Percentiles rank a stretch among this genome's conserved stretches.
Conservation (phyloP, 2,329 filamentous ascomycete species). For the Mollisiaceae sp. region DNA sequence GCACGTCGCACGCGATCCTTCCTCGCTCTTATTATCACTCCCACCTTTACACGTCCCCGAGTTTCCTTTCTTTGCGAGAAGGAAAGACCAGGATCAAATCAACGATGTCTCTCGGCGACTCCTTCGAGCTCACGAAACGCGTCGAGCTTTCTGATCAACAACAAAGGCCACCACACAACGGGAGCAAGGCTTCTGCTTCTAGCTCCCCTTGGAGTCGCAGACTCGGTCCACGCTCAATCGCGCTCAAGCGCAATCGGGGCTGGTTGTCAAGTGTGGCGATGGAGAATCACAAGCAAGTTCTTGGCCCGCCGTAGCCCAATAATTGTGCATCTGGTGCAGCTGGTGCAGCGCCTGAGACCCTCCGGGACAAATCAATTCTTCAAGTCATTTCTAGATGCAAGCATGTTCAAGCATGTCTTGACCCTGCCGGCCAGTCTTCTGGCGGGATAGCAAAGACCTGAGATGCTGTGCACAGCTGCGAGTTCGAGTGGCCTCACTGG, state of each 20-base stretch:
- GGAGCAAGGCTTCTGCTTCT: constrained; percentile 3
- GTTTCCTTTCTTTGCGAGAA: background rate
- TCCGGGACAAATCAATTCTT: constrained; percentile 9
- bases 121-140: constrained; percentile 25
- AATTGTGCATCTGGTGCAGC: constrained; percentile 14
- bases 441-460: constrained; percentile 12
- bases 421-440: constrained; percentile 19
- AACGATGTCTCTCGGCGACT: constrained; percentile 18
- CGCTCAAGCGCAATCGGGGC: constrained; percentile 21
- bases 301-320: constrained; percentile 24
- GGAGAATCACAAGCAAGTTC: constrained; percentile 27
- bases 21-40: constrained; percentile 11
- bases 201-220: constrained; percentile 1
- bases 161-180: constrained; percentile 19
- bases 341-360: too few relatives aligned
- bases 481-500: constrained; percentile 16
- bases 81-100: constrained; percentile 14
- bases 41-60: constrained; percentile 14
- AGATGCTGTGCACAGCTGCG: constrained; percentile 14
- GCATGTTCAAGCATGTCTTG: constrained; percentile 13
- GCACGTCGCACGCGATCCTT: constrained; percentile 10
- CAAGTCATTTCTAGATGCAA: background rate
- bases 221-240: constrained; percentile 15
- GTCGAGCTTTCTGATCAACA: constrained; percentile 26
- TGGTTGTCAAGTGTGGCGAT: constrained; percentile 21